Base-by-base conservation (phyloP, 441 rosid genomes). In the Metrosideros polymorpha region DNA sequence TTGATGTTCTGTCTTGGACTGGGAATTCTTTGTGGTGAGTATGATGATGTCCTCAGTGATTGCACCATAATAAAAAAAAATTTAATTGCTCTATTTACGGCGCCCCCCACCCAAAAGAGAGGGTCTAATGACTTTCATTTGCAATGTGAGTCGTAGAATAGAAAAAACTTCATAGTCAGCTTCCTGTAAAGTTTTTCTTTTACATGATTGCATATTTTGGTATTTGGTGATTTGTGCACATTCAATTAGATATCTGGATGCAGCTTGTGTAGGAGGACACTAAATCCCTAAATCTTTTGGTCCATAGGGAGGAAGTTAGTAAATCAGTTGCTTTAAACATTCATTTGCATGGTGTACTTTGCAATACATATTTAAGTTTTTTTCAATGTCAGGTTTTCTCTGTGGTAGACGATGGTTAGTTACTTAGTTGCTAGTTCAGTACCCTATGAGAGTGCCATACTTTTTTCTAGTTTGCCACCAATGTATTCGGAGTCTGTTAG, bases 1-100 rank as follows among this genome's bases (percentile, higher is more conserved):
- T 87, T 97, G 96, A 97, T 97, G 99, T 97, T 97, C 87, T 97
- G 99, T 86, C 98, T 97, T 45, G 98, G 99, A 85, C 92, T 97
- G 61, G 99, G 99, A 88, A 95, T 97, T 85, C 98, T 97, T 82
- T 97, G 99, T 18, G 99, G 99, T 97, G 88, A 92, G 97, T 92
- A 86, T 61, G n/a, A 53, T 83, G 29, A 24, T 35, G 79, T 71
- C 49, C 9, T 55, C 47, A 19, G 45, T 52, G 43, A n/a, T 42
- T 71, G 79, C 49, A 71, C 47, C n/a, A 22, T 22, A 71, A 19
- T 22, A 35, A 66, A 35, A 15, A 66, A 19, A 71, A 71, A 19
- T 4, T 71, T 39, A 25, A 39, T 71, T 71, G 47, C 49, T 71
- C 79, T 71, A 71, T 71, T 35, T 39, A 71, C 6, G 27, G 47